phyloP scores from a whole-genome alignment of 306 rosid species.

The Gastrolobium villosum region DNA sequence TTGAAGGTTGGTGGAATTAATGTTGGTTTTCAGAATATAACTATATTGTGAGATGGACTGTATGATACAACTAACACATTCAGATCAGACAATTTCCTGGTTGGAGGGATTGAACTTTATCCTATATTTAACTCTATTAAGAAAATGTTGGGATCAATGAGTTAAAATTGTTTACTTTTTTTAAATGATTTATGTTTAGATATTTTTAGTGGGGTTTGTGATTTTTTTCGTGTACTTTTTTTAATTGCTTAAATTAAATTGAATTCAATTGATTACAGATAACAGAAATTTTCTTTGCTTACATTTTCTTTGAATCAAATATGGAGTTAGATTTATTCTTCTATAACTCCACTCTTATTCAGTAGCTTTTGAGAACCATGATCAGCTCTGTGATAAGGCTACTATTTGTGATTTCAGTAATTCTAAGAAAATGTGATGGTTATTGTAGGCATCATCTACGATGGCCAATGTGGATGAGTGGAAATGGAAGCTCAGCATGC shows the following conservation, averaged over 20 bases:
- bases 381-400: conserved; percentile 19
- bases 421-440: conserved; percentile 43
- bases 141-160: too few species aligned
- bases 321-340: conserved; percentile 1
- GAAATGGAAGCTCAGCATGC: conserved; percentile 98
- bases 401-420: conserved; percentile 8
- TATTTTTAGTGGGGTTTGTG: not conserved
- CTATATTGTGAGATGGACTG: too few species aligned
- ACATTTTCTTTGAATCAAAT: not conserved
- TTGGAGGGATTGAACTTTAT: too few species aligned
- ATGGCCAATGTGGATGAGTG: conserved; percentile 97
- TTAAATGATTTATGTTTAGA: not conserved
- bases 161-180: not conserved
- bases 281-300: not conserved
- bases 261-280: not conserved
- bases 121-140: too few species aligned
- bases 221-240: not conserved
- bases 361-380: conserved; percentile 33
- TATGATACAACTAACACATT: too few species aligned
- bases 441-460: conserved; percentile 82
- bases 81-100: too few species aligned
- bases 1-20: conserved; percentile 58
- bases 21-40: conserved; percentile 1
- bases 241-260: conserved; percentile 10
- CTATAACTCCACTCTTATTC: conserved; percentile 2